Evolutionary conservation across 768 basidiomycete genomes (phyloP), one percentile per base, ranked within the genome.

Genomic region (Piloderma croceum): DNA sequence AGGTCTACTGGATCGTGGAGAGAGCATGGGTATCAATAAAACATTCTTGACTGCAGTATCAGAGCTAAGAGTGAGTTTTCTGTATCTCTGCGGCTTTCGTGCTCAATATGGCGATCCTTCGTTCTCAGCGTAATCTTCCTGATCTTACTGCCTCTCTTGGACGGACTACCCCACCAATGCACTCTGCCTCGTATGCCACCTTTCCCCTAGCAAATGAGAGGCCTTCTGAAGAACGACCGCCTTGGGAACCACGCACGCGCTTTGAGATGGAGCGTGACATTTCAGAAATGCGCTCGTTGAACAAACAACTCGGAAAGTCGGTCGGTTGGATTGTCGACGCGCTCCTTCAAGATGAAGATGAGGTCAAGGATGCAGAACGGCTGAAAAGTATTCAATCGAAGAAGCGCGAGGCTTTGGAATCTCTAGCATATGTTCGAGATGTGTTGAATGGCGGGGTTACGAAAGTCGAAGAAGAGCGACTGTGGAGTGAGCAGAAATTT

Each of bases 111-210:
- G 39, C 46, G 36, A 41, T n/a, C 27, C 41, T 34, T 45, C 38
- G 3, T n/a, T n/a, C n/a, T n/a, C 46, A 90, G 89, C 81, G 79
- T 40, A 93, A 90, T 58, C 75, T 94, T 10, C 90, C 91, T 2
- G 91, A 94, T 48, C 53, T 92, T n/a, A 69, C 83, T 9, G 73
- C 75, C 7, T 77, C 80, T 10, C 68, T 91, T 10, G 72, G 75
- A 24, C 78, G 77, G 17, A 65, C 83, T 5, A 73, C 79, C 2
- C 70, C 69, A 5, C 48, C 64, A 5, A 60, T 61, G 12, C 53
- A 52, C n/a, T 46, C 61, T 18, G 47, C 63, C 2, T 55, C 71
- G 2, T 61, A 65, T 25, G 50, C 74, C 3, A 68, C 78, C 2
- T 83, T 83, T 53, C 83, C 83, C 3, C 61, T 88, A 27, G 63